These are phyloP conservation scores for Keithomyces neogunnii DNA, from an alignment of 2,329 filamentous ascomycete genomes.

Conservation along the genomic window DNA sequence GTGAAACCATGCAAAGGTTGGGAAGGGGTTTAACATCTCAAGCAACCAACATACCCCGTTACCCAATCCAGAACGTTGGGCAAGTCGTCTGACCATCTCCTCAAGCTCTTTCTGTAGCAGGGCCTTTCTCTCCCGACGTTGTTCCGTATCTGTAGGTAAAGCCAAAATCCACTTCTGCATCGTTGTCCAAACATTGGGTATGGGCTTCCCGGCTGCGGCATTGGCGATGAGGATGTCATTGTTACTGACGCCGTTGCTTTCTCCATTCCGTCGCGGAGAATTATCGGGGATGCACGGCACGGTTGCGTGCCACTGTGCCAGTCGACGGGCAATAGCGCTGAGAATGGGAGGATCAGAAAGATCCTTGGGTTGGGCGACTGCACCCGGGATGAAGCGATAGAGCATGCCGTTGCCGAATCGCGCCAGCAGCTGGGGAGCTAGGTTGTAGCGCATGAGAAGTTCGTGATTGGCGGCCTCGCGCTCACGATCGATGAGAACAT, in stretches of 20 bases:
- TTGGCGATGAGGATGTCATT: conserved; percentile 35
- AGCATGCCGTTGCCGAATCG: conserved; percentile 94
- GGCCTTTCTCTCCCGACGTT: conserved; percentile 58
- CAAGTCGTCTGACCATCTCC: conserved; percentile 60
- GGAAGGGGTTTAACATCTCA: neutral
- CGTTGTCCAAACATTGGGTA: conserved; percentile 89
- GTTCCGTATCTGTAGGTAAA: conserved; percentile 63
- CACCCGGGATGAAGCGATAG: conserved; percentile 82
- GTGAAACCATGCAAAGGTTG: neutral
- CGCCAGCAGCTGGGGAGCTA: conserved; percentile 81
- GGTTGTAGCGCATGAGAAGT: conserved; percentile 70
- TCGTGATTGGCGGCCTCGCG: conserved; percentile 75
- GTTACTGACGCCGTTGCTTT: conserved; percentile 24
- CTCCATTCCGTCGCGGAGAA: conserved; percentile 21
- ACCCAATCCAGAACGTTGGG: conserved; percentile 69
- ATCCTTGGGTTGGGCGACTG: conserved; percentile 71
- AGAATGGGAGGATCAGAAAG: conserved; percentile 69
- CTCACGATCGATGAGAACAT: conserved; percentile 91
- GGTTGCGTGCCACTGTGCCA: conserved; percentile 88
- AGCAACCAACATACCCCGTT: conserved; percentile 52
- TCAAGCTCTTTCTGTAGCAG: conserved; percentile 67
- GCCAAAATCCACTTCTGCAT: conserved; percentile 94
- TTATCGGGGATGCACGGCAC: conserved; percentile 46
- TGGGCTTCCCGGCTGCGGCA: conserved; percentile 57
- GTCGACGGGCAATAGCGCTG: conserved; percentile 70